These are phyloP conservation scores for Zea luxurians DNA, from an alignment of 176 grass and related monocot species.

Conservation along the genomic window DNA sequence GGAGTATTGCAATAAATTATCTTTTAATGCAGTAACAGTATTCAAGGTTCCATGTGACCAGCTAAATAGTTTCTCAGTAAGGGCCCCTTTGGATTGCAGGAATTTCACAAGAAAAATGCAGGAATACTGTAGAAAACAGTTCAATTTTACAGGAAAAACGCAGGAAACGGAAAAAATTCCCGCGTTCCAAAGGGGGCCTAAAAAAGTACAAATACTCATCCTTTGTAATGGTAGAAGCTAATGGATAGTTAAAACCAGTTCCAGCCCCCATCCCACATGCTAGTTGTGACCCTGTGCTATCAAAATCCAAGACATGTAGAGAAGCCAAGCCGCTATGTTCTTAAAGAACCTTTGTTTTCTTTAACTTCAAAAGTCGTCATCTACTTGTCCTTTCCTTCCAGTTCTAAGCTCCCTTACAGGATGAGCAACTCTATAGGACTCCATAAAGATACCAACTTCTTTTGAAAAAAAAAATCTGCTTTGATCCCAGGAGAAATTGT, in stretches of 20 bases:
- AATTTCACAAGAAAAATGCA: too few species aligned
- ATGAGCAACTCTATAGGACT: conserved; percentile 52
- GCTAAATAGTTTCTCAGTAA: not conserved
- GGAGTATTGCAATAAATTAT: not conserved
- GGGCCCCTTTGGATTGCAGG: too few species aligned
- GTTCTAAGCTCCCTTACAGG: conserved; percentile 50
- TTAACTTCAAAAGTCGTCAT: conserved; percentile 57
- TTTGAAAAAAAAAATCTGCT: conserved; percentile 36
- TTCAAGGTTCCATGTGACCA: conserved; percentile 8
- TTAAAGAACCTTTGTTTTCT: conserved; percentile 52
- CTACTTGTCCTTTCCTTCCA: conserved; percentile 54
- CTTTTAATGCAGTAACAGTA: conserved; percentile 8
- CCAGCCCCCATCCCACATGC: conserved; percentile 41
- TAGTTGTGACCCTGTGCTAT: conserved; percentile 43
- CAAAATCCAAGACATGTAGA: conserved; percentile 52
- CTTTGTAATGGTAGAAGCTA: not conserved
- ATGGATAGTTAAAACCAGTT: conserved; percentile 26
- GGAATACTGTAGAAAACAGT: too few species aligned
- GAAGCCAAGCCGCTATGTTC: conserved; percentile 50
- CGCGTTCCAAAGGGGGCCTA: too few species aligned
- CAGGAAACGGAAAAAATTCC: too few species aligned
- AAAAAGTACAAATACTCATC: not conserved
- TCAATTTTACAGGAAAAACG: too few species aligned
- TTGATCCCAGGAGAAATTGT: conserved; percentile 48
- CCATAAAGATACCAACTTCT: conserved; percentile 49